A percentile compares a stretch with the other conserved stretches of the same genome.
These are phyloP conservation scores for Cercospora sp. DNA, from an alignment of 2,329 filamentous ascomycete species.

Conservation along the genomic window DNA sequence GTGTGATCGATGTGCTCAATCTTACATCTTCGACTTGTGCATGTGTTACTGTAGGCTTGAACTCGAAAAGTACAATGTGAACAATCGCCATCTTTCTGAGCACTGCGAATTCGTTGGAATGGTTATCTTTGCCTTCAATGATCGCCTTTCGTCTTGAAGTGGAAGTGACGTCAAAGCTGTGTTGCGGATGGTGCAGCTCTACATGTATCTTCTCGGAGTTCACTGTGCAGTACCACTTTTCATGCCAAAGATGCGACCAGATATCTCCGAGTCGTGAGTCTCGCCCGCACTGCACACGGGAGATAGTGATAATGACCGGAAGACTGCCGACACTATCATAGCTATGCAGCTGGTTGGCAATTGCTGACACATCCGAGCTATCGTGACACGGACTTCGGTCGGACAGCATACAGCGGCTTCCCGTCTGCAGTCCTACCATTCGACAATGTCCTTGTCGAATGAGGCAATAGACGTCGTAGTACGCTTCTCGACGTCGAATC, in stretches of 20 bases:
- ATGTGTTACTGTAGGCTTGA: conserved; percentile 54
- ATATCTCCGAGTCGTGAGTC: background rate
- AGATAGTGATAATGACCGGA: background rate
- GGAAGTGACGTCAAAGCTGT: background rate
- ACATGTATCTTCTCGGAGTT: no score
- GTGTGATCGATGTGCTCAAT: no score
- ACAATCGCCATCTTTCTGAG: conserved; percentile 57
- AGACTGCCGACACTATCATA: background rate
- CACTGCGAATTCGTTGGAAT: background rate
- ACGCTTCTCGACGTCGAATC: conserved; percentile 82
- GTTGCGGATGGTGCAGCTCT: no score
- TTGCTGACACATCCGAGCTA: conserved; percentile 7
- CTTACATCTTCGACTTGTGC: conserved; percentile 59
- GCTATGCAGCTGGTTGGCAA: background rate
- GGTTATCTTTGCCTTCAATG: background rate
- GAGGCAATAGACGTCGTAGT: conserved; percentile 69
- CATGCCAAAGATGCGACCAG: background rate
- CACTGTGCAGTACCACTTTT: no score
- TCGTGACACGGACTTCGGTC: background rate
- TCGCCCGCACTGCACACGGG: background rate
- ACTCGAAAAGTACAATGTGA: conserved; percentile 69
- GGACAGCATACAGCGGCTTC: background rate
- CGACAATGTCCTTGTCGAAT: conserved; percentile 1
- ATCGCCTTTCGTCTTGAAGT: background rate
- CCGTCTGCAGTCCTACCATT: background rate